A percentile compares a stretch with the other conserved stretches of the same genome.
Conservation (phyloP, 805 yeast genomes). For the Wickerhamomyces xylosicus region DNA sequence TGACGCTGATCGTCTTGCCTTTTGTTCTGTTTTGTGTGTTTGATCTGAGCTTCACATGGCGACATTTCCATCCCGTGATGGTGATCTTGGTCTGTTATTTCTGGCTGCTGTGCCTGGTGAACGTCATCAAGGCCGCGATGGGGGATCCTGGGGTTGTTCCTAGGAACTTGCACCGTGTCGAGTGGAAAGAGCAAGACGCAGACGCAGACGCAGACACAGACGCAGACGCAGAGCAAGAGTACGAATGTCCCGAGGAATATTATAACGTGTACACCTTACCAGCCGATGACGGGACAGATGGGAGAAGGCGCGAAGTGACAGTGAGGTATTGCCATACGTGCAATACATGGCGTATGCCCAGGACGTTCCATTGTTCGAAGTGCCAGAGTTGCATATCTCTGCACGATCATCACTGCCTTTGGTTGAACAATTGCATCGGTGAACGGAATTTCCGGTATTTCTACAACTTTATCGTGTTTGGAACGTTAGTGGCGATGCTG, state of each 20-base stretch:
- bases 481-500: conserved; percentile 21
- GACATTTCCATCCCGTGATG: conserved; percentile 39
- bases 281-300: no score
- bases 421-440: conserved; percentile 73
- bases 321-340: conserved; percentile 58
- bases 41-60: conserved; percentile 35
- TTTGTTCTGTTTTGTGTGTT: conserved; percentile 44
- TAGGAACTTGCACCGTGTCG: conserved; percentile 45
- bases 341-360: conserved; percentile 64
- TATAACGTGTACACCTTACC: conserved; percentile 41
- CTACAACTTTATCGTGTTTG: conserved; percentile 34
- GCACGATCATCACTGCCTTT: conserved; percentile 32
- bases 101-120: conserved; percentile 38
- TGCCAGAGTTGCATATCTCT: conserved; percentile 51
- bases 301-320: conserved; percentile 20
- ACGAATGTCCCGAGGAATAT: conserved; percentile 46
- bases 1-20: conserved; percentile 28
- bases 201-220: no score
- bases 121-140: conserved; percentile 43
- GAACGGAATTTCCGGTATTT: conserved; percentile 60
- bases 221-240: conserved; percentile 26
- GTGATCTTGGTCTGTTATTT: conserved; percentile 49
- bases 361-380: conserved; percentile 63
- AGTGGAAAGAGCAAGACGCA: no score
- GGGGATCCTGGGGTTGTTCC: conserved; percentile 67